These are phyloP conservation scores for Eucalyptus camaldulensis DNA, from an alignment of 345 rosid species.

Conservation along the genomic window DNA sequence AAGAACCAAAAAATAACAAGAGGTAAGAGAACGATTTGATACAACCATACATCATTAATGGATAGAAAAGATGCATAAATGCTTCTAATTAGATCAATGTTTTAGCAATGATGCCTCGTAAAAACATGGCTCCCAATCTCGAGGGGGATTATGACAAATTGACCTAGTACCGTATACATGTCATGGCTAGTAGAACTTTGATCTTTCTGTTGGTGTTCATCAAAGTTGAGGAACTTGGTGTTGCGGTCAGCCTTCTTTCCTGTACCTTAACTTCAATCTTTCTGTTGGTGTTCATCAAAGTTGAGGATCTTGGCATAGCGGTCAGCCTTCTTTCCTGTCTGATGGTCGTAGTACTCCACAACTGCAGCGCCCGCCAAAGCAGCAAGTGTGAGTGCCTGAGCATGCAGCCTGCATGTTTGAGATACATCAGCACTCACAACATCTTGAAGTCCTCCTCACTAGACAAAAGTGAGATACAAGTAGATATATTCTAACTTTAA, in stretches of 20 bases:
- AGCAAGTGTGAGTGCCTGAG: constrained; percentile 83
- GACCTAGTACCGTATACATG: not conserved
- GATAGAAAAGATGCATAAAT: not conserved
- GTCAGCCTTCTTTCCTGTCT: constrained; percentile 32
- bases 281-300: not conserved
- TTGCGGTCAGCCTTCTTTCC: constrained; percentile 41
- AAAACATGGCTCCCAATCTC: not conserved
- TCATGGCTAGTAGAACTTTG: not conserved
- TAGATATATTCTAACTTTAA: not conserved
- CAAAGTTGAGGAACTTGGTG: constrained; percentile 19
- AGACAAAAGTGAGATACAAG: not conserved
- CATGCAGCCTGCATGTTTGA: constrained; percentile 53
- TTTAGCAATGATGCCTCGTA: not conserved
- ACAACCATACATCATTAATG: not conserved
- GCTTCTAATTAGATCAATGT: not conserved
- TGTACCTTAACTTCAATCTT: not conserved
- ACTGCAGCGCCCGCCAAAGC: constrained; percentile 89
- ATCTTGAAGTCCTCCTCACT: not conserved
- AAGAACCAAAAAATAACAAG: not conserved
- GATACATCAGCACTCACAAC: not conserved
- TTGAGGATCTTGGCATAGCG: constrained; percentile 35
- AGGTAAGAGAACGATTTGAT: not conserved
- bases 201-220: not conserved
- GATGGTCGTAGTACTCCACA: constrained; percentile 80
- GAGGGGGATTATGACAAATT: not conserved